Conservation (phyloP, 176 grass and related monocot genomes). For the Dendrocalamus sinicus region DNA sequence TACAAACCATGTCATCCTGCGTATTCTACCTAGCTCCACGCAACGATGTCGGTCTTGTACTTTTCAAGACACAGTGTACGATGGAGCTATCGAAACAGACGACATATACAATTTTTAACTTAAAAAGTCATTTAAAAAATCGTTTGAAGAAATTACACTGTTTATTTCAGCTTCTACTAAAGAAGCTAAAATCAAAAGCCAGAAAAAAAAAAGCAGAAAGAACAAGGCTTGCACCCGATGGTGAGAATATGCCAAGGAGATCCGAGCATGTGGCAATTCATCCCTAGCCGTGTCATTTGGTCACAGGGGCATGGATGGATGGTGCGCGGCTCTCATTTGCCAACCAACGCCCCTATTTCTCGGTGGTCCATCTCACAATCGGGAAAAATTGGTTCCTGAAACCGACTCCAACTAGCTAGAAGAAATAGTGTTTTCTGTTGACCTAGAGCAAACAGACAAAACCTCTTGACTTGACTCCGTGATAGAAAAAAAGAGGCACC, state of each 20-base stretch:
- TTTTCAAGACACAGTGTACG: no score
- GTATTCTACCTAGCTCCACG: no score
- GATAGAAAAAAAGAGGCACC: neutral
- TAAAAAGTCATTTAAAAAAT: no score
- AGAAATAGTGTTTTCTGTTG: neutral
- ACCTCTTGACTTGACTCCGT: neutral
- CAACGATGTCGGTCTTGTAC: no score
- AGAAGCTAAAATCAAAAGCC: no score
- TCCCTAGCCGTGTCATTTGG: neutral
- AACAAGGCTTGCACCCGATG: neutral
- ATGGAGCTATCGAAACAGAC: no score
- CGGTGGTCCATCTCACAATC: neutral
- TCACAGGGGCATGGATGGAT: neutral
- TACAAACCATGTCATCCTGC: neutral
- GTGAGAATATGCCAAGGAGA: neutral
- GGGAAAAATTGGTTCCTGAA: neutral
- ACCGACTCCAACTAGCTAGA: neutral
- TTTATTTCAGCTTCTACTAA: no score
- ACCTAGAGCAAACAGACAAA: slow-evolving; percentile 9
- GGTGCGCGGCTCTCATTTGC: neutral
- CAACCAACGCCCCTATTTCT: neutral
- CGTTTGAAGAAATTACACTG: no score
- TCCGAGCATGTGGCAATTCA: neutral
- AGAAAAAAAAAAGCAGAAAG: no score
- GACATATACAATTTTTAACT: no score